Base-by-base conservation (phyloP, 345 rosid species). In the Lepidium aucheri region DNA sequence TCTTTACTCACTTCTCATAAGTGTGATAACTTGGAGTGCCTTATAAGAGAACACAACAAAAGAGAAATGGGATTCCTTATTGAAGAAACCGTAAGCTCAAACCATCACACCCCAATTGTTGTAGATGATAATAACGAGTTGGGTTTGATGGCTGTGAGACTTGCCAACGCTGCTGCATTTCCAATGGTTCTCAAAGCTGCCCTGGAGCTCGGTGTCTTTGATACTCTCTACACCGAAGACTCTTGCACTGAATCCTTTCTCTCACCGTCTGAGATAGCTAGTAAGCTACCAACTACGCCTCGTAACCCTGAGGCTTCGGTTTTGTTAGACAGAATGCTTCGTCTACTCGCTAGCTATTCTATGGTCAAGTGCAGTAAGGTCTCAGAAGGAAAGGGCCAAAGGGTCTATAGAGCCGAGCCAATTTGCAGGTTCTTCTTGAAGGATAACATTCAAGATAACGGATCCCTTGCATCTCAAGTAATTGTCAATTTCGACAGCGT, bases 111-210 rank as follows among this genome's bases (percentile, higher is more conserved):
- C 4, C 30, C 5, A 15, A n/a, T 0, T 20, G 70, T 45, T 46
- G 8, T 38, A 57, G 36, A 59, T 20, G 57, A 39, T 18, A 84
- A 77, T 30, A 70, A 69, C 28, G 73, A 84, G 59, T 41, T 62
- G 7, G 78, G 84, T 33, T 79, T 63, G 68, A 70, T 55, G 53
- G 88, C 84, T 24, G 42, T 74, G 1, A 44, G 77, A 39, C 26
- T 81, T 22, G 77, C 83, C 22, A 69, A 60, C 18, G 74, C 78
- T 0, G 67, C 57, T 0, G 73, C 70, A 8, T 64, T 77, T 34
- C 83, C 83, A 0, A 77, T 81, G 91, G 77, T 79, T 0, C 77
- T 83, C 14, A 81, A 77, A 34, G 77, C 88, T 1, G 52, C 78
- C 14, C 8, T 85, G 0, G 82, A 85, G 63, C 81, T 83, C 8